Evolutionary conservation across 2,329 filamentous ascomycete genomes (phyloP), one percentile per base, ranked within the genome.

Genomic region (Apiospora hydei): DNA sequence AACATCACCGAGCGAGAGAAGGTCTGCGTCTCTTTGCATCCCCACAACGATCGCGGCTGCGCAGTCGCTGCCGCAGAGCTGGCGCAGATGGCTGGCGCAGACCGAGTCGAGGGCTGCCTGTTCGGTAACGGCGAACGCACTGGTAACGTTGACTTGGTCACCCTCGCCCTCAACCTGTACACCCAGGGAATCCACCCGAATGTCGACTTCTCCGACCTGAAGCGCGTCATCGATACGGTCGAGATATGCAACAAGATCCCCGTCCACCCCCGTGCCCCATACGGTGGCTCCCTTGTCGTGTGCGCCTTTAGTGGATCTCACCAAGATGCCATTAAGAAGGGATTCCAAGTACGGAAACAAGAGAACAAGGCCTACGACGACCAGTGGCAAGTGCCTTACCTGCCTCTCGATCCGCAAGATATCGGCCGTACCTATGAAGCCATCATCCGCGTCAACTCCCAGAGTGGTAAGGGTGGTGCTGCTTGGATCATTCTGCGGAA

Each of bases 371-470:
- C 83, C 6, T 85, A 88, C 79, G 90, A 96, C 71, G 90, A 91
- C 78, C 85, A 84, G 53, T 98, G 96, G 96, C 86, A 93, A 77
- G 88, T 98, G 51, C 96, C 96, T 0, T 98, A 98, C 81, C 91
- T 98, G 68, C 96, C 96, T 16, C 89, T 98, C 77, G 96, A 98
- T 79, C 96, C 96, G 6, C 88, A 93, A 79, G 96, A 98, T 79
- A 98, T 98, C 75, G 96, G 96, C 69, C 91, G 96, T 72, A 98
- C 92, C n/a, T 98, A 98, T 88, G 95, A 98, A 84, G 96, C 96
- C 72, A 93, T 98, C 80, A 98, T 98, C 81, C 93, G 96, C 73
- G 96, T 98, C 88, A 99, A 98, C 87, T 97, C 94, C 24, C 96
- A 98, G 82, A 94, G 91, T 77, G 96, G 96, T 76, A 98, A 99